A percentile compares a stretch with the other conserved stretches of the same genome.
phyloP scores from a whole-genome alignment of 2,329 filamentous ascomycete species.

The Ploettnerulaceae sp. region DNA sequence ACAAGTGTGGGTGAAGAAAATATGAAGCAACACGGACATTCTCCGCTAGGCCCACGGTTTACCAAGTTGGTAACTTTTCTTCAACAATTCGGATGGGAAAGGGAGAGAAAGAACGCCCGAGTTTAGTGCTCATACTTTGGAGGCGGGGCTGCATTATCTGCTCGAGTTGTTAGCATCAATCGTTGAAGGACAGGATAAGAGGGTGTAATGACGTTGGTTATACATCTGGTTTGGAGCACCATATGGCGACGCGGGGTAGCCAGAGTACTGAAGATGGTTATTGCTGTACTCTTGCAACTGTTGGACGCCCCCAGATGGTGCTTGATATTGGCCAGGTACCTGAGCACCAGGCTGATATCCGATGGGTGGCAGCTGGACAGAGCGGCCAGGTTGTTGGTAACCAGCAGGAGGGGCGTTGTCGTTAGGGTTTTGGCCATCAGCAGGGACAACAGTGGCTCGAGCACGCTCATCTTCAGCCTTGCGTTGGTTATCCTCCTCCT shows the following conservation, averaged over 20 bases:
- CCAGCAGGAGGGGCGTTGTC: constrained; percentile 45
- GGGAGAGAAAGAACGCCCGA: constrained; percentile 10
- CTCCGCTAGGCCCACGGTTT: constrained; percentile 15
- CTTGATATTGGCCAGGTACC: constrained; percentile 57
- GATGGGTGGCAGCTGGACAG: constrained; percentile 69
- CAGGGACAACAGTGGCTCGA: constrained; percentile 54
- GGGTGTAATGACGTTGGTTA: constrained; percentile 47
- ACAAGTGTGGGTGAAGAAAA: constrained; percentile 27
- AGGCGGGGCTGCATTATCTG: constrained; percentile 31
- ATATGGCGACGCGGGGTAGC: constrained; percentile 56
- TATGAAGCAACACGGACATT: constrained; percentile 23
- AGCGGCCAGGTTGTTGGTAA: constrained; percentile 47
- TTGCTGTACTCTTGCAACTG: constrained; percentile 53
- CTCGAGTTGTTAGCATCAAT: constrained; percentile 23
- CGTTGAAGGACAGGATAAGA: constrained; percentile 12
- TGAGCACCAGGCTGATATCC: constrained; percentile 60
- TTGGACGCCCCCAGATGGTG: constrained; percentile 50
- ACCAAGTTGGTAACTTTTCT: constrained; percentile 14
- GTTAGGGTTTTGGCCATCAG: constrained; percentile 51
- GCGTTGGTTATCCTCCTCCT: constrained; percentile 89
- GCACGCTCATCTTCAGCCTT: constrained; percentile 85
- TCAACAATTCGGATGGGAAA: constrained; percentile 9
- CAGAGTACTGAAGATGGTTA: constrained; percentile 40
- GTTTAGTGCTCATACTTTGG: constrained; percentile 35
- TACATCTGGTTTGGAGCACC: constrained; percentile 50